Percentiles rank a stretch among this genome's conserved stretches.
Evolutionary conservation across 2,329 filamentous ascomycete species (phyloP).

Genomic region (Ceratocystis colombiana): DNA sequence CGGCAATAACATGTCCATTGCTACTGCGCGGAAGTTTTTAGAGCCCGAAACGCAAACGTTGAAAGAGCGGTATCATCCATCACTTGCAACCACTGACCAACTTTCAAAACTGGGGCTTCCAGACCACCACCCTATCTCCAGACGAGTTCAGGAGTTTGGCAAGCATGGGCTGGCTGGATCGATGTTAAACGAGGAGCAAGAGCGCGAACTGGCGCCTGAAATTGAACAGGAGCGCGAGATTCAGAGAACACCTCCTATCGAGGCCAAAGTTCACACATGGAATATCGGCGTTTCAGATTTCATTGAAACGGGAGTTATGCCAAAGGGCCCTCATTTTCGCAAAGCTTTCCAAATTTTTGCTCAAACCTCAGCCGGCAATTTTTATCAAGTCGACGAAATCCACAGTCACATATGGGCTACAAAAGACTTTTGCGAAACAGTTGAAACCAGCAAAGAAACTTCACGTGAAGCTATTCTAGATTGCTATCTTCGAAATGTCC

Average conservation of each 20-base stretch:
- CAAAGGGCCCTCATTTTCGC: slow-evolving; percentile 32
- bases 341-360: slow-evolving; percentile 39
- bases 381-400: slow-evolving; percentile 30
- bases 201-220: slow-evolving; percentile 56
- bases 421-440: slow-evolving; percentile 41
- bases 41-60: slow-evolving; percentile 47
- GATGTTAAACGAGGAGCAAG: slow-evolving; percentile 54
- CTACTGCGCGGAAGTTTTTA: slow-evolving; percentile 38
- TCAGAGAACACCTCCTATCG: slow-evolving; percentile 38
- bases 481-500: slow-evolving; percentile 42
- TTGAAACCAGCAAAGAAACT: slow-evolving; percentile 28
- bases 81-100: neutral
- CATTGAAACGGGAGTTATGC: slow-evolving; percentile 33
- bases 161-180: slow-evolving; percentile 26
- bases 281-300: slow-evolving; percentile 38
- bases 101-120: neutral
- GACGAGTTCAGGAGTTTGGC: slow-evolving; percentile 8
- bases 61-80: slow-evolving; percentile 42
- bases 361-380: neutral
- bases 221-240: slow-evolving; percentile 50
- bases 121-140: slow-evolving; percentile 12
- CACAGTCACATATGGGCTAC: slow-evolving; percentile 39
- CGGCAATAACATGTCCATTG: slow-evolving; percentile 26
- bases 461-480: slow-evolving; percentile 30
- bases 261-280: slow-evolving; percentile 36